phyloP scores from a whole-genome alignment of 768 basidiomycete genomes.

The Suillus cothurnatus region DNA sequence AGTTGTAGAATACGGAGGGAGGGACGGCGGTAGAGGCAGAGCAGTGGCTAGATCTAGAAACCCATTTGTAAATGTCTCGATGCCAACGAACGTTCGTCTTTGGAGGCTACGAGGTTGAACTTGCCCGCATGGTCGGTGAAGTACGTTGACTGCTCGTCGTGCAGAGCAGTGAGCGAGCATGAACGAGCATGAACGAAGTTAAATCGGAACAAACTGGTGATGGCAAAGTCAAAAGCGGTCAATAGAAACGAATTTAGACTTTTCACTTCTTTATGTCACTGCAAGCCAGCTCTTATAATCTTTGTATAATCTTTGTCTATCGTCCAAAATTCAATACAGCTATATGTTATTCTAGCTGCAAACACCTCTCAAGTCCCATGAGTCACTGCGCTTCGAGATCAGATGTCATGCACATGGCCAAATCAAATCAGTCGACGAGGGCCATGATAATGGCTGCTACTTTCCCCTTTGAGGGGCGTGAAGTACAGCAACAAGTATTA shows the following conservation, averaged over 20 bases:
- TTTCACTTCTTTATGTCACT: background rate
- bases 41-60: conserved; percentile 79
- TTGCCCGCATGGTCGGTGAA: conserved; percentile 13
- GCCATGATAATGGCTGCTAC: background rate
- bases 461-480: background rate
- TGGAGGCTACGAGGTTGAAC: conserved; percentile 12
- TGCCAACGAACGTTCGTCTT: conserved; percentile 25
- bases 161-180: conserved; percentile 28
- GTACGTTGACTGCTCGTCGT: conserved; percentile 16
- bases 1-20: conserved; percentile 73
- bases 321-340: background rate
- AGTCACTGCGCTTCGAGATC: background rate
- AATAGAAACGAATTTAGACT: background rate
- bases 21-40: conserved; percentile 67
- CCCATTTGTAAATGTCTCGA: conserved; percentile 51
- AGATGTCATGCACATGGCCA: background rate
- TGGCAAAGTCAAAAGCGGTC: background rate
- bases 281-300: background rate
- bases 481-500: background rate
- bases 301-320: background rate
- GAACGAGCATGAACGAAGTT: conserved; percentile 9
- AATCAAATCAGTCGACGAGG: background rate
- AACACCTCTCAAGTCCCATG: background rate
- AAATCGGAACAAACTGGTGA: background rate
- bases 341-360: background rate